phyloP scores from a whole-genome alignment of 2,329 filamentous ascomycete genomes.

The Sclerotinia nivalis region DNA sequence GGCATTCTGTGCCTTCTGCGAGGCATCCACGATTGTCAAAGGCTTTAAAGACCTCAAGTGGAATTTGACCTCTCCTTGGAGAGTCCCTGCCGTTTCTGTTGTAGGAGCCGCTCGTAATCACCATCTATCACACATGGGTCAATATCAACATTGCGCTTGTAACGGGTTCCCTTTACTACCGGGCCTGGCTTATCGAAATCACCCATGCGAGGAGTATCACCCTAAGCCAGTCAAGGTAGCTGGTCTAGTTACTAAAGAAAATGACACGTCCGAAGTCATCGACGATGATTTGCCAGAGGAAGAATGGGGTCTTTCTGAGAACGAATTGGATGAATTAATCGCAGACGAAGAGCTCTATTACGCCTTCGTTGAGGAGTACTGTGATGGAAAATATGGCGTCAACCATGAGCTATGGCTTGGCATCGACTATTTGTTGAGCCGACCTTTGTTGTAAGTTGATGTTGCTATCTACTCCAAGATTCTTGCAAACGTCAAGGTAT shows the following conservation, averaged over 20 bases:
- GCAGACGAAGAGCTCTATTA: background rate
- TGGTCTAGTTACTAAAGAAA: background rate
- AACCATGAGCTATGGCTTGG: conserved; percentile 9
- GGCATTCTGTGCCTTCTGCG: background rate
- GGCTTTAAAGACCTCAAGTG: background rate
- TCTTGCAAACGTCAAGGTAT: background rate
- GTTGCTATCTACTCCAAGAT: background rate
- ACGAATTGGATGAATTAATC: background rate
- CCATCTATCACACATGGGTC: conserved; percentile 3
- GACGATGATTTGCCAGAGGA: conserved; percentile 6
- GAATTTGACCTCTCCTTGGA: background rate
- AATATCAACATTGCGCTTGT: background rate
- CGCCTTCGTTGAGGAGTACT: background rate
- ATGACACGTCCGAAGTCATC: background rate
- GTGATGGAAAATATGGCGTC: conserved; percentile 1
- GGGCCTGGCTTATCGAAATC: background rate
- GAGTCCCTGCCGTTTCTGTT: background rate
- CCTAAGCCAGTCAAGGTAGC: no score
- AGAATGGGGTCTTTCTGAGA: background rate
- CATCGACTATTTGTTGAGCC: background rate
- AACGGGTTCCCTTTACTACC: background rate
- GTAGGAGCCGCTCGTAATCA: background rate
- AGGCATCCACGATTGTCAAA: background rate
- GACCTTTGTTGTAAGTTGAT: background rate
- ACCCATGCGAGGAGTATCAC: background rate